Percentiles rank a stretch among this genome's conserved stretches.
These are phyloP conservation scores for Cudoniella acicularis DNA, from an alignment of 495 filamentous ascomycete genomes.

Conservation along the genomic window DNA sequence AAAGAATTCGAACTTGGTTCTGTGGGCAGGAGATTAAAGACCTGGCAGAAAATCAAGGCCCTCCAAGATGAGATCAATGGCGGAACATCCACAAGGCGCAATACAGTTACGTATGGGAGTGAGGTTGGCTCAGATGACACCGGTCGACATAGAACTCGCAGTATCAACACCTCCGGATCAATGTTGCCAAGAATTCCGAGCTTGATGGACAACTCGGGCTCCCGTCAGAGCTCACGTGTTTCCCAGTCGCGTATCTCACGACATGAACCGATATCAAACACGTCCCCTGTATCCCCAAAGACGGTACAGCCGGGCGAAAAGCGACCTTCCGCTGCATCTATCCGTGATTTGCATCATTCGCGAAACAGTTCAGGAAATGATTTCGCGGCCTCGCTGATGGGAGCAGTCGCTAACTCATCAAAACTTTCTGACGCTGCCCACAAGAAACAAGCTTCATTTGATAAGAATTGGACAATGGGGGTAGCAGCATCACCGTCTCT, in stretches of 20 bases:
- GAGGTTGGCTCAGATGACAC: constrained; percentile 46
- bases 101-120: constrained; percentile 46
- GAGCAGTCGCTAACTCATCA: constrained; percentile 29
- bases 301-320: constrained; percentile 11
- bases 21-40: constrained; percentile 80
- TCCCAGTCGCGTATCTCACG: constrained; percentile 17
- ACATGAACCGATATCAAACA: constrained; percentile 2
- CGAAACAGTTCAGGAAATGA: constrained; percentile 85
- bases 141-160: constrained; percentile 32
- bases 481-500: constrained; percentile 29
- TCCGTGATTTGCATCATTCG: constrained; percentile 80
- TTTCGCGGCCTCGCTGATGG: constrained; percentile 43
- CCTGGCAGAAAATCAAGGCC: constrained; percentile 90
- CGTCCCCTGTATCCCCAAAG: constrained; percentile 17
- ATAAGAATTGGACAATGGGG: constrained; percentile 83
- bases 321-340: constrained; percentile 69
- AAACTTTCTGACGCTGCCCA: constrained; percentile 43
- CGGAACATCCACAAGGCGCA: constrained; percentile 34
- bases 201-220: constrained; percentile 40
- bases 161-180: constrained; percentile 40
- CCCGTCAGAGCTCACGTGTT: constrained; percentile 22
- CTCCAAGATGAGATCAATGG: constrained; percentile 78
- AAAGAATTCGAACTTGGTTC: constrained; percentile 94
- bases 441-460: constrained; percentile 83
- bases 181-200: constrained; percentile 60